Evolutionary conservation across 805 yeast genomes (phyloP), one percentile per base, ranked within the genome.

Genomic region (Blastobotrys muscicola): DNA sequence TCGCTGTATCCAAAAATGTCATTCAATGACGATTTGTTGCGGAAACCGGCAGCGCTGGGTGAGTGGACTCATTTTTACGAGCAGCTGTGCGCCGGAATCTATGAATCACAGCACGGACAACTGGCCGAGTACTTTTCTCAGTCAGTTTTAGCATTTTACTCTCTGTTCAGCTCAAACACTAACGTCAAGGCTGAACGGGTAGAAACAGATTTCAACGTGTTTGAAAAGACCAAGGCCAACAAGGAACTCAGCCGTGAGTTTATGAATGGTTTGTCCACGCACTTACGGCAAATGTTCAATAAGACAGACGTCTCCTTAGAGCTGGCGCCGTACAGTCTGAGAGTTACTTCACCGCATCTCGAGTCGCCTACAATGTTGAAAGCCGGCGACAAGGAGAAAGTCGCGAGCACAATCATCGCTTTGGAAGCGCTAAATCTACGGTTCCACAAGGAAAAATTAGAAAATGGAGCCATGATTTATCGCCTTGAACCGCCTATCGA

Each of bases 11-110:
- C 78, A 12, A 72, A 71, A 23, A 70, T 76, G 46, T 78, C 75
- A 29, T 78, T 78, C 55, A 69, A 80, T 36, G 94, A 85, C 50
- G 80, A 75, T 43, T 67, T 77, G 38, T 61, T 85, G 23, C 50
- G 51, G 7, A 80, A 80, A 50, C 82, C 94, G 0, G 60, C 74
- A 10, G 65, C 60, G 20, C 64, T 86, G 7, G 73, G 83, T 35
- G 92, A 85, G 49, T 89, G 95, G 95, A 57, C 84, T 26, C 72
- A 63, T 50, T 84, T 82, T 57, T 74, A 79, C 49, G 97, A 89
- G 57, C 39, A 63, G n/a, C 60, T 81, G 57, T 60, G 61, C 33
- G 49, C 48, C 9, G 63, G 63, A 36, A 64, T 67, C 1, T 66
- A 66, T 39, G 69, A 57, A 31, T 64, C 64, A 43, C 72, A 70